Base-by-base conservation (phyloP, 495 filamentous ascomycete species). In the Lasiosphaeria ovina region DNA sequence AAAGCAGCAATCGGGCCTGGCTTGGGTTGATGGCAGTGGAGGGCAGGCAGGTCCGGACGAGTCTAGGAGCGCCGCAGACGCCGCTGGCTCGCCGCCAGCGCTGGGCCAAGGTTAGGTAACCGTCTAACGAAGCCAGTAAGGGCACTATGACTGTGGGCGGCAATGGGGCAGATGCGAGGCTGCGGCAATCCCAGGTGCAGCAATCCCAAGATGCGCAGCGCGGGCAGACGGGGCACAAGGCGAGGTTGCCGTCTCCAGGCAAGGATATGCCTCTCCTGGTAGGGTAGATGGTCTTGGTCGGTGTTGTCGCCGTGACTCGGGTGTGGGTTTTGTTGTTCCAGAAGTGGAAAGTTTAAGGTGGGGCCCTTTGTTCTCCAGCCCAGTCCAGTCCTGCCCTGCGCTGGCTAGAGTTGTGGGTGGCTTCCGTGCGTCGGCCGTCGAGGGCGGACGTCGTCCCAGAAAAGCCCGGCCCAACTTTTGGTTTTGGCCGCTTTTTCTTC, bases 291-390 rank as follows among this genome's bases (percentile, higher is more conserved):
- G 62, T 24, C 24, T 24, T 24, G 32, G 60, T 9, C 11, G 62
- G 48, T 62, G 63, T 54, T 66, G 69, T 66, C 58, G 69, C 57
- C 65, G 67, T 65, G 69, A 69, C 69, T 64, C 64, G 61, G 17
- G 42, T 42, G 54, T 62, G 58, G 52, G 54, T 62, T 67, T 62
- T 69, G 59, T 62, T 69, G 67, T 61, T 68, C 61, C 61, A 57
- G 58, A 63, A 55, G 62, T 51, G 59, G 53, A 69, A 72, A 69
- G 63, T 61, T 72, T 62, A 72, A 70, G 24, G 69, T 72, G 69
- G 69, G 48, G 47, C 60, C 59, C 55, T 57, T 64, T 59, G 56
- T 61, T 62, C 35, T 35, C 36, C 12, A 17, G 55, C 42, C 51
- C 33, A 31, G 40, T 11, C 38, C 7, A 42, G 14, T 47, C 44